Evolutionary conservation across 2,329 filamentous ascomycete species (phyloP), one percentile per base, ranked within the genome.

Genomic region (Pestalotiopsis sp.): DNA sequence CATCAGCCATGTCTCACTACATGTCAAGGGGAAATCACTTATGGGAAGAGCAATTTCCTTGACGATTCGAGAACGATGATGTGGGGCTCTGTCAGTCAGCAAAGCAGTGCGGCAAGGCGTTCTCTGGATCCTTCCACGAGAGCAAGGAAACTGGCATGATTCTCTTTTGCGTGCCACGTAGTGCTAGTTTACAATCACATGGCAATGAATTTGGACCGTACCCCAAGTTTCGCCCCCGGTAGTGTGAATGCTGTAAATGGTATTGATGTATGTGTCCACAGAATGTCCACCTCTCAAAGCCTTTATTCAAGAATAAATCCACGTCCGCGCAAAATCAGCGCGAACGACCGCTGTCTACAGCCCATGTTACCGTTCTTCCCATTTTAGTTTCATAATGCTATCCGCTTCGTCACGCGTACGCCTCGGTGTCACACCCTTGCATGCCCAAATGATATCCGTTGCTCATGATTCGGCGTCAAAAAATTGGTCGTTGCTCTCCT

Each of bases 401-500:
- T 31, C 57, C 25, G 23, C 23, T 36, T 27, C 3, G 20, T 27
- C 45, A 52, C 20, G 45, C 45, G 20, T 52, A 20, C 14, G 14
- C 45, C 14, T 52, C 12, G 14, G 14, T 52, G 45, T 20, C 45
- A 52, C 20, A 36, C 12, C 23, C 20, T 27, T 59, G 23, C 27
- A 27, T 59, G 9, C 14, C 31, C 36, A 38, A 11, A 12, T 20
- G 31, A 39, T 20, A 11, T n/a, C 31, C 27, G 4, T 11, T 23
- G 27, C 49, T 65, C 39, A 65, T 25, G 63, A 36, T 38, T 65
- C 23, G n/a, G 39, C 63, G 64, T 83, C 81, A 64, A 81, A 80
- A 70, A 84, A 84, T 14, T 76, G 74, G 59, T 83, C 79, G 27
- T 78, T 75, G 27, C 80, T 82, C 39, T 77, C 78, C 27, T 73